Conservation (phyloP, 225 moss, liverwort and hornwort species). For the Thuidium tamariscinum region DNA sequence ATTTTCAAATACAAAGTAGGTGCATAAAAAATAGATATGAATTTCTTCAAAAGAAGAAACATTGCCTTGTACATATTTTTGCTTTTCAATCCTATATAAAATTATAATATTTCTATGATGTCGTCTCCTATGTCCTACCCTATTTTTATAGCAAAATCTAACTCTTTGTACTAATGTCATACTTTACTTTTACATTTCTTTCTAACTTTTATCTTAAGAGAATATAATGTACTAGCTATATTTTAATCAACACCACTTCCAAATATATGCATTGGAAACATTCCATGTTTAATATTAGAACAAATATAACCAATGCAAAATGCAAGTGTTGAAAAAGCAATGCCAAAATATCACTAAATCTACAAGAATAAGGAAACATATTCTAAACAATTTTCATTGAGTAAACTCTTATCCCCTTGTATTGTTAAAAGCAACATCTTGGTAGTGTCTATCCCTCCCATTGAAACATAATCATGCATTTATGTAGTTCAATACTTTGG, state of each 20-base stretch:
- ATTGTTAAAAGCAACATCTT: neutral
- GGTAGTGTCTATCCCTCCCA: accelerated
- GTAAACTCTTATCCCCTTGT: no score
- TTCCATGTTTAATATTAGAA: no score
- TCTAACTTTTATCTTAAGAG: neutral
- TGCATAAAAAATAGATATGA: accelerated
- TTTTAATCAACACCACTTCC: neutral
- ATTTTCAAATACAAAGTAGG: neutral
- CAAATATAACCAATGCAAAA: no score
- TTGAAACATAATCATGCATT: neutral
- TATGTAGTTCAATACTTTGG: no score
- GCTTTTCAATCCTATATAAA: neutral
- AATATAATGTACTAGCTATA: neutral
- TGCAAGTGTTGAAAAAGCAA: no score
- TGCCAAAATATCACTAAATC: no score
- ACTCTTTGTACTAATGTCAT: no score
- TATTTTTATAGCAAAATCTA: neutral
- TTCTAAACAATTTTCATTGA: no score
- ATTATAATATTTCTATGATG: neutral
- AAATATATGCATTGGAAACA: neutral
- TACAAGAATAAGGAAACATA: no score
- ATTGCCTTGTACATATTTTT: neutral
- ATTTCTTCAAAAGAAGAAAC: neutral
- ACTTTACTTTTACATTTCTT: neutral
- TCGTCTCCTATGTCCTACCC: neutral